phyloP scores from a whole-genome alignment of 1,284 basidiomycete species.

The Acaromyces ingoldii region DNA sequence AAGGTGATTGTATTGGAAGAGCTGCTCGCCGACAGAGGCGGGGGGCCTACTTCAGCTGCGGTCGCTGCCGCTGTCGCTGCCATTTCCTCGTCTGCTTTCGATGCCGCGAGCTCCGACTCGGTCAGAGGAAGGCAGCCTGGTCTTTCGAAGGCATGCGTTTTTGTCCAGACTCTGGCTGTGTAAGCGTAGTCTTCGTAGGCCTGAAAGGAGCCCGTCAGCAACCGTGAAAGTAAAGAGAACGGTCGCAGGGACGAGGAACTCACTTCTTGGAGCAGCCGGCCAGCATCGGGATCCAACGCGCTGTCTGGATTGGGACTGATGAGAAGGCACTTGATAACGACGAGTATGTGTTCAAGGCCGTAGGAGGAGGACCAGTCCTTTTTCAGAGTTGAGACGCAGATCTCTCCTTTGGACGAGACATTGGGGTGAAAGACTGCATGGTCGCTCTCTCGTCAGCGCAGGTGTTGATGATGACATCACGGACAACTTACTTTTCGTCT shows the following conservation, averaged over 20 bases:
- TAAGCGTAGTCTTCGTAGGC: conserved; percentile 8
- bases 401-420: conserved; percentile 80
- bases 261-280: conserved; percentile 73
- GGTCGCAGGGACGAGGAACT: no score
- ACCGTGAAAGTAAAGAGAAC: no score
- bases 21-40: no score
- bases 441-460: not conserved
- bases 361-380: conserved; percentile 86
- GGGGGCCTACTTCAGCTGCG: no score
- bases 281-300: conserved; percentile 88
- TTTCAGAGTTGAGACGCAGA: conserved; percentile 94
- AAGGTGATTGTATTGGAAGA: no score
- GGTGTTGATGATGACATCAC: not conserved
- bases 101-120: no score
- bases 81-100: no score
- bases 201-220: no score
- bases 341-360: conserved; percentile 25
- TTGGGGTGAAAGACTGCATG: conserved; percentile 89
- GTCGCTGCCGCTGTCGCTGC: not conserved
- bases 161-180: conserved; percentile 8
- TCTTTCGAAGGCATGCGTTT: conserved; percentile 1
- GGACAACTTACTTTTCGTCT: conserved; percentile 4
- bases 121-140: not conserved
- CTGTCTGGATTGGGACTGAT: conserved; percentile 95
- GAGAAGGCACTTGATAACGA: conserved; percentile 63